A percentile compares a stretch with the other conserved stretches of the same genome.
These are phyloP conservation scores for Coniophora puteana DNA, from an alignment of 1,284 basidiomycete species.

Conservation along the genomic window DNA sequence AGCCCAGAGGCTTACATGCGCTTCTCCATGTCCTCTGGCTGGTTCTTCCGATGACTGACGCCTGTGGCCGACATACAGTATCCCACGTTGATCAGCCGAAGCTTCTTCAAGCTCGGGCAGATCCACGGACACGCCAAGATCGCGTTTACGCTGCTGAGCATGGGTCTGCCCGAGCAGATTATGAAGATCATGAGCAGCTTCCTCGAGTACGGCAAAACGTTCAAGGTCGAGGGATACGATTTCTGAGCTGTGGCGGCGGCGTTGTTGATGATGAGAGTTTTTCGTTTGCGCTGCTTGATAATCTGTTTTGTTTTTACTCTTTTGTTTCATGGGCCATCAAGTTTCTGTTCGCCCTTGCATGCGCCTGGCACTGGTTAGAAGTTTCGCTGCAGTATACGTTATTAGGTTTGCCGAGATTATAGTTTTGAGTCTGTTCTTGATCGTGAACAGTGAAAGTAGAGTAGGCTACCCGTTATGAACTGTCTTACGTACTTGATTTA, in stretches of 20 bases:
- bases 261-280: no score
- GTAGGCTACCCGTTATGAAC: no score
- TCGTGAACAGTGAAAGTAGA: no score
- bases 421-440: no score
- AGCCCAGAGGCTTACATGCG: neutral
- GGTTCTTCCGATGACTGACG: slow-evolving; percentile 5
- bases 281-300: no score
- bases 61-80: slow-evolving; percentile 47
- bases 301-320: no score
- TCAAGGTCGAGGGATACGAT: slow-evolving; percentile 80
- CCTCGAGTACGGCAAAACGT: slow-evolving; percentile 73
- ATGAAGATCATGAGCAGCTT: slow-evolving; percentile 86
- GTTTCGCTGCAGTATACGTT: no score
- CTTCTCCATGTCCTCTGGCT: slow-evolving; percentile 1
- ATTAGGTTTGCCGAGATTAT: no score
- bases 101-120: slow-evolving; percentile 90
- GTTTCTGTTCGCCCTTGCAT: no score
- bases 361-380: no score
- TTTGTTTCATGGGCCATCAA: no score
- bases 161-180: slow-evolving; percentile 85
- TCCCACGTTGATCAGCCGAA: slow-evolving; percentile 86
- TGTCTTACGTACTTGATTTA: no score
- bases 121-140: slow-evolving; percentile 96
- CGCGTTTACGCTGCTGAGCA: slow-evolving; percentile 88
- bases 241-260: slow-evolving; percentile 39